Base-by-base conservation (phyloP, 83 land plant genomes). In the Picea abies region DNA sequence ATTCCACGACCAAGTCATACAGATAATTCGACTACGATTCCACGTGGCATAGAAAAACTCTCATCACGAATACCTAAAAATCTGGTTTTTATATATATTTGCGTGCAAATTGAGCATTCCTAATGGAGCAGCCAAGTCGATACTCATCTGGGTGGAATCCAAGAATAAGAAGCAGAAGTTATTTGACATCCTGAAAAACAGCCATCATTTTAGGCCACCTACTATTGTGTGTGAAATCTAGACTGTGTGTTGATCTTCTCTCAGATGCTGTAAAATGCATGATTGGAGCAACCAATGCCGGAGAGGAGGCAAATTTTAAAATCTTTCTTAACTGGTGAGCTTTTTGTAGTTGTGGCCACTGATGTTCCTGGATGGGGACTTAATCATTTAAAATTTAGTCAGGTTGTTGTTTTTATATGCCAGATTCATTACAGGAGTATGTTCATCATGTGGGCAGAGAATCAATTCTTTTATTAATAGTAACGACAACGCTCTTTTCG, bases 351-450 rank as follows among this genome's bases (percentile, higher is more conserved):
- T 56, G 97, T 96, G 63, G 94, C 99, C 25, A 96, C 99, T 15
- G 94, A 97, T 37, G 83, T 96, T 19, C 84, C 94, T 80, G 96
- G 97, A 25, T 86, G 97, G 16, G 99, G 99, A 5, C 66, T 96
- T 11, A 93, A 96, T 83, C 86, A 94, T 26, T 63, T 94, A 47
- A 72, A 82, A 67, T 93, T 91, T 26, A 87, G 88, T 25, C 99
- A 96, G 81, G 99, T 96, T 12, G 89, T 96, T 49, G 85, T 94
- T 12, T 96, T 93, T 87, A 97, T 87, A 84, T 96, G 91, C 99
- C 99, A 5, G 87, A 86, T 82, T 93, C 97, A 14, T 82, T 94
- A 26, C 87, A 91, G 71, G 97, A 96, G 85, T 96, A 94, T 83
- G 84, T 93, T 20, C 99, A 96, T 84, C 91, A 39, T 39, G 44